A percentile compares a stretch with the other conserved stretches of the same genome.
Conservation (phyloP, 805 yeast genomes). For the Wickerhamomyces strasburgensis region DNA sequence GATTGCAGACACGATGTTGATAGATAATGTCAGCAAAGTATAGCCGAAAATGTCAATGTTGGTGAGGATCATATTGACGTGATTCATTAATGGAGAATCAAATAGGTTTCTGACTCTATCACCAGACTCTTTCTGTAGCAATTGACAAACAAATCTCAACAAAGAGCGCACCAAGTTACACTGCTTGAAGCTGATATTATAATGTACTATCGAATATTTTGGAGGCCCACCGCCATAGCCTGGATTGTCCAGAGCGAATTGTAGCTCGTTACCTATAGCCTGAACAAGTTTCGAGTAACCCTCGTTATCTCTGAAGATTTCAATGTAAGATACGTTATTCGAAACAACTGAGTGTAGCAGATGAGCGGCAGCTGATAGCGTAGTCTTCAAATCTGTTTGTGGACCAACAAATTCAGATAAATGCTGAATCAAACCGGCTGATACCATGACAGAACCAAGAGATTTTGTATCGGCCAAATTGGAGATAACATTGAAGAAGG, state of each 20-base stretch:
- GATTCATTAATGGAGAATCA: conserved; percentile 71
- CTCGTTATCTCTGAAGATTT: conserved; percentile 56
- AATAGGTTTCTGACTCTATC: conserved; percentile 80
- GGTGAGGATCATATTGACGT: conserved; percentile 53
- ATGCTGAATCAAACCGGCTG: conserved; percentile 72
- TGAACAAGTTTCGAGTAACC: conserved; percentile 65
- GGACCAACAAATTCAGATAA: conserved; percentile 56
- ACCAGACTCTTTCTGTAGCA: conserved; percentile 71
- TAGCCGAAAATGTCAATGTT: conserved; percentile 65
- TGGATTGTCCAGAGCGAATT: conserved; percentile 57
- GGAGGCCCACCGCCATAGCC: conserved; percentile 57
- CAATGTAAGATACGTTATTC: conserved; percentile 42
- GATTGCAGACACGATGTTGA: conserved; percentile 63
- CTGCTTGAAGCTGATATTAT: conserved; percentile 53
- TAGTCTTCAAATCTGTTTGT: conserved; percentile 46
- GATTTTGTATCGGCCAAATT: conserved; percentile 54
- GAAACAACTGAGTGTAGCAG: conserved; percentile 36
- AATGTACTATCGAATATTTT: conserved; percentile 42
- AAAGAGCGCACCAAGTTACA: conserved; percentile 53
- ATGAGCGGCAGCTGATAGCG: conserved; percentile 60
- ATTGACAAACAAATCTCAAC: conserved; percentile 55
- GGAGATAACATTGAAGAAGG: conserved; percentile 58
- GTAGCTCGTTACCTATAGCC: conserved; percentile 58
- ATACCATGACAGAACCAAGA: conserved; percentile 50
- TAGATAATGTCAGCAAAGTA: conserved; percentile 50